Evolutionary conservation across 202 grass and related monocot species (phyloP).

Genomic region (Alloteropsis angusta): DNA sequence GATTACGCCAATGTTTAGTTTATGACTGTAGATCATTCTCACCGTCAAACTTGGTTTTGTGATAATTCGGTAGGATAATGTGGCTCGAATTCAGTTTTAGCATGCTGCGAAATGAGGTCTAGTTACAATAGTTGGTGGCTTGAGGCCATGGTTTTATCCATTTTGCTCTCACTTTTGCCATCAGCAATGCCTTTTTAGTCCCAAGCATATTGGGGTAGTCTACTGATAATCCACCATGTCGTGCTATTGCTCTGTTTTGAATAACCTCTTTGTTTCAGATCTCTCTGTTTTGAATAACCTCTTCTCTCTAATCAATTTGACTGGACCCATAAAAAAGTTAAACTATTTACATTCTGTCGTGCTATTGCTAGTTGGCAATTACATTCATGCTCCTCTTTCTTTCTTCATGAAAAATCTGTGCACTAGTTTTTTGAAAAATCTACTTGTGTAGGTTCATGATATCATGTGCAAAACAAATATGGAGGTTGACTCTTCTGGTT

Average conservation of each 20-base stretch:
- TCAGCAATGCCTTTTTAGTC: neutral
- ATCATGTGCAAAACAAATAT: conserved; percentile 55
- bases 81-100: neutral
- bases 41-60: neutral
- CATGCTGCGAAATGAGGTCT: neutral
- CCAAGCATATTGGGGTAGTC: neutral
- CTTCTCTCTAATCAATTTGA: neutral
- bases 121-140: neutral
- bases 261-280: too few relatives aligned
- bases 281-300: neutral
- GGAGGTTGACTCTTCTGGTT: conserved; percentile 54
- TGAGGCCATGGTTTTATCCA: neutral
- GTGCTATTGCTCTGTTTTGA: too few relatives aligned
- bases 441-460: conserved; percentile 55
- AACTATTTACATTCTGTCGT: neutral
- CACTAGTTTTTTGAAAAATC: neutral
- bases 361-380: neutral
- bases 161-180: neutral
- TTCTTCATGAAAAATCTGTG: neutral
- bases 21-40: neutral
- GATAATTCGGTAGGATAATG: neutral
- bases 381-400: neutral
- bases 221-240: too few relatives aligned
- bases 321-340: neutral
- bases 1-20: neutral